These are phyloP conservation scores for Darksidea phi DNA, from an alignment of 495 filamentous ascomycete genomes.

Conservation along the genomic window DNA sequence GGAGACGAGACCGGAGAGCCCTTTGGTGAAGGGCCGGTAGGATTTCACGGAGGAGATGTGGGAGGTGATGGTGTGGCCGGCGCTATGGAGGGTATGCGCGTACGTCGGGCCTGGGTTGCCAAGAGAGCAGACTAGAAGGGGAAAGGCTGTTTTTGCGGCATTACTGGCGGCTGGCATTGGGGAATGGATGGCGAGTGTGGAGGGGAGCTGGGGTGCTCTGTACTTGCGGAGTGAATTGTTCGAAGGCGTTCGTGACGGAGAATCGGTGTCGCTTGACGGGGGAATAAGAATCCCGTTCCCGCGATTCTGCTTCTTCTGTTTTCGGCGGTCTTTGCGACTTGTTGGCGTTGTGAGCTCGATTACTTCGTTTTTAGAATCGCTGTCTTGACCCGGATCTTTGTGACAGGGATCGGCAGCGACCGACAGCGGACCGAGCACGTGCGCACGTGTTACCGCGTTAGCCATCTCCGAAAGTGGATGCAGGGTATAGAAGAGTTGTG, in stretches of 20 bases:
- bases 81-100: constrained; percentile 72
- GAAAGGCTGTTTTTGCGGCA: constrained; percentile 26
- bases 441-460: constrained; percentile 30
- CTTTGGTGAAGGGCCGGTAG: constrained; percentile 48
- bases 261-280: not conserved
- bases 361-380: constrained; percentile 1
- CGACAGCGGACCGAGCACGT: constrained; percentile 19
- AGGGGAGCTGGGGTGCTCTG: not conserved
- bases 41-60: constrained; percentile 35
- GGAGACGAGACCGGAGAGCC: constrained; percentile 34
- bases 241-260: not conserved
- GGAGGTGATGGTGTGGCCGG: constrained; percentile 68
- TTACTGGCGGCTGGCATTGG: constrained; percentile 12
- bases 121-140: constrained; percentile 68
- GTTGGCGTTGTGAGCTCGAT: constrained; percentile 1
- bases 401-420: not conserved
- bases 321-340: constrained; percentile 21
- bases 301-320: constrained; percentile 11
- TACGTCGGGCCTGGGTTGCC: constrained; percentile 66
- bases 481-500: not conserved
- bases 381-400: constrained; percentile 2
- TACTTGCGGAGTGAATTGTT: not conserved
- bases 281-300: not conserved
- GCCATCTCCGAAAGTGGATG: not conserved
- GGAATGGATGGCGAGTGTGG: constrained; percentile 1